phyloP scores from a whole-genome alignment of 2,329 filamentous ascomycete species.

The Thielaviopsis punctulata region DNA sequence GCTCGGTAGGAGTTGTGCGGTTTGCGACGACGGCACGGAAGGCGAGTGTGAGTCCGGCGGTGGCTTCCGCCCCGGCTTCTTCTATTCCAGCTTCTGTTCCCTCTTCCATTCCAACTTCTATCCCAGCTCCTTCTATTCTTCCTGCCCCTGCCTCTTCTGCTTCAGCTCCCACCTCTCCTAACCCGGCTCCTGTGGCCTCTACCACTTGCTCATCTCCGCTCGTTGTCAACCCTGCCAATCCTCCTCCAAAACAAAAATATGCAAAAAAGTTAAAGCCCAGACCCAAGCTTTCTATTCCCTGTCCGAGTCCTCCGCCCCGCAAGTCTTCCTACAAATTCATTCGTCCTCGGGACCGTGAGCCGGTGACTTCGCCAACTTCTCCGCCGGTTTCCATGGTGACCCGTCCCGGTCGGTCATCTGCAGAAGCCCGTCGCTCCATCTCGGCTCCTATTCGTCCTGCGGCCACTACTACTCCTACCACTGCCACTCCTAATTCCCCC shows the following conservation, averaged over 20 bases:
- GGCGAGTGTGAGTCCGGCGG: not conserved
- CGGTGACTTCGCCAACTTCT: not conserved
- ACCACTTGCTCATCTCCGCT: not conserved
- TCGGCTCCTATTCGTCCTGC: not conserved
- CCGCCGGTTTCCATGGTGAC: not conserved
- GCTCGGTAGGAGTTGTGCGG: conserved; percentile 32
- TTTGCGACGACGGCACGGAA: conserved; percentile 16
- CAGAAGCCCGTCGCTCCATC: not conserved
- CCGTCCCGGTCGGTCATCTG: not conserved
- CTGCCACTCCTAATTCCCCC: too few relatives aligned
- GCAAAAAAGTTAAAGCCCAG: conserved; percentile 25
- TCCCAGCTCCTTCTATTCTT: too few relatives aligned
- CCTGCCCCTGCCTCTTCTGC: too few relatives aligned
- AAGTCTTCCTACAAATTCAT: conserved; percentile 39
- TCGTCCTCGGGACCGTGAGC: not conserved
- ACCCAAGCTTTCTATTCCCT: conserved; percentile 24
- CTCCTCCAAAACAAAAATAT: conserved; percentile 20
- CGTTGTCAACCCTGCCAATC: not conserved
- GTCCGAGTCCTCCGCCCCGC: conserved; percentile 44
- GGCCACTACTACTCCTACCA: not conserved
- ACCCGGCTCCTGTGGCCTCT: too few relatives aligned
- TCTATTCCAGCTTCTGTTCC: too few relatives aligned
- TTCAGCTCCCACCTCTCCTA: too few relatives aligned
- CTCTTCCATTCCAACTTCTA: too few relatives aligned
- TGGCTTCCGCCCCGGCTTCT: not conserved